Conservation (phyloP, 2,329 filamentous ascomycete species). For the Trichophyton equinum region DNA sequence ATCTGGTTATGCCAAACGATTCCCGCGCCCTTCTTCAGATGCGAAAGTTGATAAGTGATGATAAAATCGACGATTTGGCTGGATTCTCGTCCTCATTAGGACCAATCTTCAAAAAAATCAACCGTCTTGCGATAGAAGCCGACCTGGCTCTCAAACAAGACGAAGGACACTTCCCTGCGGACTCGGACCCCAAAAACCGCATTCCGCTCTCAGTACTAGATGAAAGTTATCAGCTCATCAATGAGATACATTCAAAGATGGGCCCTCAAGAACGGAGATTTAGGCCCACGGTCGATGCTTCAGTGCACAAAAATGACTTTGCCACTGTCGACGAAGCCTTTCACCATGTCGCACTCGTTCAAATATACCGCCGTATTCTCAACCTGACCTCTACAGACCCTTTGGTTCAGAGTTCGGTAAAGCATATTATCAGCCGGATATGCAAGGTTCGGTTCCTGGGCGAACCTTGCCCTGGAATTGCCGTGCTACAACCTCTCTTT, state of each 20-base stretch:
- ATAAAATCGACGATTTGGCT: constrained; percentile 14
- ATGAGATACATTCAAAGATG: constrained; percentile 9
- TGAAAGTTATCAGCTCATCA: constrained; percentile 11
- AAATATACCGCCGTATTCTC: constrained; percentile 11
- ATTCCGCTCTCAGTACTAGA: constrained; percentile 8
- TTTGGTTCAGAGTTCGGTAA: constrained; percentile 12
- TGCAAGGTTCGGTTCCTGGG: constrained; percentile 12
- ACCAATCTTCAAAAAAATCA: constrained; percentile 13
- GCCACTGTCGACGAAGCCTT: constrained; percentile 12
- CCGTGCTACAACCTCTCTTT: constrained; percentile 53
- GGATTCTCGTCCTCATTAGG: constrained; percentile 13
- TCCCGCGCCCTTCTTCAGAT: constrained; percentile 8
- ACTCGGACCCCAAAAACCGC: not conserved
- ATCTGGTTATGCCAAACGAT: constrained; percentile 9
- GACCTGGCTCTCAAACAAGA: constrained; percentile 1
- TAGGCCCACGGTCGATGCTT: constrained; percentile 9
- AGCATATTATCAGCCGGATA: constrained; percentile 11
- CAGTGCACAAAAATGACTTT: constrained; percentile 12
- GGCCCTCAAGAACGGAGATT: constrained; percentile 10
- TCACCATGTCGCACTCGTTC: constrained; percentile 15
- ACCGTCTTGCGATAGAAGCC: constrained; percentile 11
- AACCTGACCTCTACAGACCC: constrained; percentile 14
- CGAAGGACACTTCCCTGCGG: not conserved
- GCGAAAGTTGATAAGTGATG: constrained; percentile 8
- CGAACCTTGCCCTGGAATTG: constrained; percentile 44